Base-by-base conservation (phyloP, 345 rosid species). In the Bruguiera parviflora region DNA sequence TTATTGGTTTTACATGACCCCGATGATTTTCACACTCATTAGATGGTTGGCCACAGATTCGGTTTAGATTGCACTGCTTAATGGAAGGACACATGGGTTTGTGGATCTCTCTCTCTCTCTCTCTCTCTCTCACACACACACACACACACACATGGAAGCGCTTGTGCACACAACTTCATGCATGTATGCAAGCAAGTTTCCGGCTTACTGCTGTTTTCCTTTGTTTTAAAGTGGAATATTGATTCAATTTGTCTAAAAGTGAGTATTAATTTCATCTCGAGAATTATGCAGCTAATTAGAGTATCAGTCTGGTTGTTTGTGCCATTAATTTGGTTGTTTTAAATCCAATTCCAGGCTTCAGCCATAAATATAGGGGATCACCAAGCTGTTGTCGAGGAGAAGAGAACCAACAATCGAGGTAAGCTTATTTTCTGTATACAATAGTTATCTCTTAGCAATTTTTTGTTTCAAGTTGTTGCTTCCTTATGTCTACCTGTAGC, bases 401-500 rank as follows among this genome's bases (percentile, higher is more conserved):
- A 92, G 85, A 87, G 86, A 82, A 78, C 87, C 43, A 84, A 82
- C 29, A 74, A 78, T 69, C 86, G 88, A 82, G 96, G 98, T 82
- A 74, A 80, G 60, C 16, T 24, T 57, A 52, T 32, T 25, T 25
- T 24, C 49, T 43, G 18, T 43, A 3, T 43, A 43, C 49, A 4
- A 11, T 43, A 13, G 49, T 15, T 13, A 25, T 71, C 27, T 20
- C 9, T 61, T 33, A 62, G 27, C 15, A 20, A 37, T 35, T 58
- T 10, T 3, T 63, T 39, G 9, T 19, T 31, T 21, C 8, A 21
- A 24, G 16, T 56, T 63, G 6, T 27, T 51, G 29, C 35, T 27
- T 9, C 39, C 25, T 7, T 8, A n/a, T 29, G 59, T 16, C 9
- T 16, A 13, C 29, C 10, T 21, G 6, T 22, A 13, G 49, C 16